Conservation (phyloP, 225 moss, liverwort and hornwort genomes). For the Sphagnum tenellum region DNA sequence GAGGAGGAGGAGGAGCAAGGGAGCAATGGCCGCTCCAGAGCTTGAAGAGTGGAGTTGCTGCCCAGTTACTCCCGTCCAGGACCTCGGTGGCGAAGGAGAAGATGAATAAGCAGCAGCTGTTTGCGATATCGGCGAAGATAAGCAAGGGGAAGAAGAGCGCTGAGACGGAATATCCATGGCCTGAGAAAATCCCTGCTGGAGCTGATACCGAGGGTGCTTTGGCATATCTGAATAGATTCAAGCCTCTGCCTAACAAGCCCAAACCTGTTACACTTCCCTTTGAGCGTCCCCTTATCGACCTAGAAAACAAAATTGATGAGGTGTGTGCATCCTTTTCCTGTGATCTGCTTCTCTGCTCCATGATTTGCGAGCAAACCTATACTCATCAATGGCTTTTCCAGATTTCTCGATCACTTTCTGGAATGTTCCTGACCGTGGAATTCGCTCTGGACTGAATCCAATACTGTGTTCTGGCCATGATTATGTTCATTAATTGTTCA, state of each 20-base stretch:
- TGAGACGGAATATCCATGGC: conserved; percentile 94
- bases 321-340: conserved; percentile 12
- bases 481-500: too few relatives aligned
- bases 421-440: too few relatives aligned
- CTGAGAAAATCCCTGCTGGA: conserved; percentile 76
- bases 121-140: conserved; percentile 56
- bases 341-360: too few relatives aligned
- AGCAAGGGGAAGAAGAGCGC: conserved; percentile 89
- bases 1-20: not conserved
- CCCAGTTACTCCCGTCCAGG: conserved; percentile 8
- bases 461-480: too few relatives aligned
- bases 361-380: too few relatives aligned
- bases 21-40: conserved; percentile 23
- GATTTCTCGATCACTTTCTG: too few relatives aligned
- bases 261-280: conserved; percentile 80
- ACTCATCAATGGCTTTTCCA: too few relatives aligned
- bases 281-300: conserved; percentile 81
- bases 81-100: conserved; percentile 21
- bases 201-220: conserved; percentile 56
- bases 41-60: conserved; percentile 52
- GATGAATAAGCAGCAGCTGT: not conserved
- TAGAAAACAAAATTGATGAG: conserved; percentile 94
- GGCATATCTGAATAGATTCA: conserved; percentile 76
- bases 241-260: conserved; percentile 76
- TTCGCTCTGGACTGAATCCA: too few relatives aligned